These are phyloP conservation scores for Sugiyamaella chiloensis DNA, from an alignment of 805 yeast genomes.

Conservation along the genomic window DNA sequence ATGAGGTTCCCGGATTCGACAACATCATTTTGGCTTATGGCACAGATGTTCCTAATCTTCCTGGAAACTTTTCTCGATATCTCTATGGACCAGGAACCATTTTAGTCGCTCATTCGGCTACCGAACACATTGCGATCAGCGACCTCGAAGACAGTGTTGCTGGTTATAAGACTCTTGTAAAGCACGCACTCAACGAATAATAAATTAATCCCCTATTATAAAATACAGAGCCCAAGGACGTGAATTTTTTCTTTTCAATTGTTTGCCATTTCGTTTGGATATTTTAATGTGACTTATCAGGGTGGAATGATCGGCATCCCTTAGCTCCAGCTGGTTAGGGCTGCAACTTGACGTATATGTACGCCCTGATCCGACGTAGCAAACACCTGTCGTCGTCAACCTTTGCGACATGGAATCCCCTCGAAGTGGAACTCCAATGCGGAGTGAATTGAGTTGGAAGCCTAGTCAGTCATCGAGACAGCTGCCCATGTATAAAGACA, in stretches of 20 bases:
- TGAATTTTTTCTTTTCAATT: too few relatives aligned
- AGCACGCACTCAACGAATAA: neutral
- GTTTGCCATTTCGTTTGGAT: too few relatives aligned
- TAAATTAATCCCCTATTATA: neutral
- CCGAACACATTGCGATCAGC: slow-evolving; percentile 48
- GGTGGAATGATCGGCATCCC: neutral
- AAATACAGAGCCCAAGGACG: too few relatives aligned
- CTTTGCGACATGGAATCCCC: slow-evolving; percentile 2
- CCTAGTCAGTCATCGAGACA: slow-evolving; percentile 15
- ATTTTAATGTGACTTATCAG: too few relatives aligned
- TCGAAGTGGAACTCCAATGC: too few relatives aligned
- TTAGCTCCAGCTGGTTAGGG: neutral
- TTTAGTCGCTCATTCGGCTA: slow-evolving; percentile 55
- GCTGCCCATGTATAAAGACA: slow-evolving; percentile 53
- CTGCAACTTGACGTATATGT: neutral
- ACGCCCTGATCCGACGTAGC: too few relatives aligned
- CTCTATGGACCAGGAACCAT: slow-evolving; percentile 69
- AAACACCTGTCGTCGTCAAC: too few relatives aligned
- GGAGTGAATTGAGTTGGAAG: slow-evolving; percentile 4
- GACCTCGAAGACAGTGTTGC: slow-evolving; percentile 50
- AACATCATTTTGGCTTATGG: slow-evolving; percentile 47
- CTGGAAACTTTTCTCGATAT: slow-evolving; percentile 40
- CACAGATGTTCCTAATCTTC: slow-evolving; percentile 51
- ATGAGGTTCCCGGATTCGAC: slow-evolving; percentile 64
- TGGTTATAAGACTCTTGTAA: slow-evolving; percentile 50